Percentiles rank a stretch among this genome's conserved stretches.
phyloP scores from a whole-genome alignment of 306 rosid genomes.

The Vigna hirtella region DNA sequence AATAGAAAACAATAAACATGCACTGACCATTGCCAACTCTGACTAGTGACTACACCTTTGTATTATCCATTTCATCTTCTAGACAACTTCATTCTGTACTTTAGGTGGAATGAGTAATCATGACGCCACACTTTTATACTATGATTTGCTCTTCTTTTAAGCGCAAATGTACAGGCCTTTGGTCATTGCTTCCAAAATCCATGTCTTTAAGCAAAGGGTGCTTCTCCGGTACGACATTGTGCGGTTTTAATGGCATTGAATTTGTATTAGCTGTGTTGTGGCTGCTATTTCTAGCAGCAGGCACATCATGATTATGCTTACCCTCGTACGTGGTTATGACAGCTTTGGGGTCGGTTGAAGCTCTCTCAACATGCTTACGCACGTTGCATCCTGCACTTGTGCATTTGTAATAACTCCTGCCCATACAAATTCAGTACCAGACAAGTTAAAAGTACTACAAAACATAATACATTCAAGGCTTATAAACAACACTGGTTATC shows the following conservation, averaged over 20 bases:
- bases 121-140: conserved; percentile 45
- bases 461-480: conserved; percentile 8
- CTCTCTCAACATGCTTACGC: conserved; percentile 97
- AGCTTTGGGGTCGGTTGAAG: conserved; percentile 88
- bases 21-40: conserved; percentile 50
- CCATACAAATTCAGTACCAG: conserved; percentile 36
- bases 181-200: conserved; percentile 66
- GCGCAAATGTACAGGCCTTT: conserved; percentile 71
- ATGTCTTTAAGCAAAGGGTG: conserved; percentile 65
- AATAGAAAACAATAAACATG: conserved; percentile 47
- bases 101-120: conserved; percentile 6
- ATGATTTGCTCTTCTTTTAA: conserved; percentile 78
- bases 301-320: conserved; percentile 88
- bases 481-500: background rate
- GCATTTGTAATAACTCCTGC: conserved; percentile 99
- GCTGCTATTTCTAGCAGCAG: conserved; percentile 93
- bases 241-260: conserved; percentile 58
- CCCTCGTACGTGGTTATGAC: conserved; percentile 94
- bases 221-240: conserved; percentile 53
- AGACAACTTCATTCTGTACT: conserved; percentile 49
- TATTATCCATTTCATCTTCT: conserved; percentile 48
- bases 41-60: conserved; percentile 46
- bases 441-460: conserved; percentile 1
- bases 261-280: conserved; percentile 70
- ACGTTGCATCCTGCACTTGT: conserved; percentile 89